These are phyloP conservation scores for Russula brevipes DNA, from an alignment of 768 basidiomycete genomes.

Conservation along the genomic window DNA sequence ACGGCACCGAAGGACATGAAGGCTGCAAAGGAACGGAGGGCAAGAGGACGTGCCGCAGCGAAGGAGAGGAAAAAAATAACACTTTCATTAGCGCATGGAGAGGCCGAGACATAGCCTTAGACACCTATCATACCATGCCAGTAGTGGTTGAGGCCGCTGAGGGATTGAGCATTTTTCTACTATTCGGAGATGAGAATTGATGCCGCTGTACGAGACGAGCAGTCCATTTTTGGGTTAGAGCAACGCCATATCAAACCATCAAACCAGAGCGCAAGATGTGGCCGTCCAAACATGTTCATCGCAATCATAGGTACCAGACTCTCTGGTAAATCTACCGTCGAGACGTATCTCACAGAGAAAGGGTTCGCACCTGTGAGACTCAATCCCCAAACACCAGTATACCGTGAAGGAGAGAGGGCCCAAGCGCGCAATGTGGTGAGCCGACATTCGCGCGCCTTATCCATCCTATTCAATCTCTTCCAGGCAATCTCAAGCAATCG, in stretches of 20 bases:
- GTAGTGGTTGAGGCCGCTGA: neutral
- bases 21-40: slow-evolving; percentile 54
- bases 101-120: neutral
- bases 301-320: slow-evolving; percentile 59
- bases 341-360: slow-evolving; percentile 23
- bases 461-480: neutral
- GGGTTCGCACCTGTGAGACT: slow-evolving; percentile 24
- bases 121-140: neutral
- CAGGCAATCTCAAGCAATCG: neutral
- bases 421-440: neutral
- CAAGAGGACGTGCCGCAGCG: slow-evolving; percentile 45
- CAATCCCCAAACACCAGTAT: neutral
- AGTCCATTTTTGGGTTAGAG: slow-evolving; percentile 2
- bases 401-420: neutral
- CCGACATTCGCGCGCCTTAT: neutral
- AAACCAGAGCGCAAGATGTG: neutral
- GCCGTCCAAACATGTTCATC: slow-evolving; percentile 50
- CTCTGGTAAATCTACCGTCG: slow-evolving; percentile 39
- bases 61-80: slow-evolving; percentile 34
- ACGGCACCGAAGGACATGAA: slow-evolving; percentile 77
- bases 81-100: neutral
- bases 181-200: too few relatives aligned
- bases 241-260: neutral
- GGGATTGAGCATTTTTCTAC: too few relatives aligned
- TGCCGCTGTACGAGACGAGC: too few relatives aligned